A percentile compares a stretch with the other conserved stretches of the same genome.
Evolutionary conservation across 2,329 filamentous ascomycete species (phyloP).

Genomic region (Penicillium sp.): DNA sequence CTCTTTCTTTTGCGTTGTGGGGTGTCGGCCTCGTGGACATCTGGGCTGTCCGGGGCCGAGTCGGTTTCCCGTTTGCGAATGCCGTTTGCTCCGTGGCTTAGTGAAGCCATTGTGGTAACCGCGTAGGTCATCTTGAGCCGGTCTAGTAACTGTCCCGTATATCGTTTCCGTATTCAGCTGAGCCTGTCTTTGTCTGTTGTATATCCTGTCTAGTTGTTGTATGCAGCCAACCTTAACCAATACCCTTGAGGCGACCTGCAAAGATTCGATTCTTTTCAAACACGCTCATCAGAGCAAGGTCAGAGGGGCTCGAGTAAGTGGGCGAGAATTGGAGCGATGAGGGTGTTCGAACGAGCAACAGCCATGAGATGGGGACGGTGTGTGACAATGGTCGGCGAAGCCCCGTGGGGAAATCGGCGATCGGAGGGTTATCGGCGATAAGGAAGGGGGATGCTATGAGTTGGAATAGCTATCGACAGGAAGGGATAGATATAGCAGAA

Average conservation of each 20-base stretch:
- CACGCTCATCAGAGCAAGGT: conserved; percentile 20
- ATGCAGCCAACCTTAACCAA: conserved; percentile 17
- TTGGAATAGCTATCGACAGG: background rate
- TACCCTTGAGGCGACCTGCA: conserved; percentile 20
- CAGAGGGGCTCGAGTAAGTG: background rate
- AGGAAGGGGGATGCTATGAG: background rate
- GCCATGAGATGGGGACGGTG: conserved; percentile 12
- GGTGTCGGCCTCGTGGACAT: conserved; percentile 18
- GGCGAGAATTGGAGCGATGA: background rate
- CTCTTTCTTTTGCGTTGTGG: conserved; percentile 34
- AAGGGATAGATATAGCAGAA: background rate
- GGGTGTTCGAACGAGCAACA: background rate
- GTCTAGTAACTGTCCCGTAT: background rate
- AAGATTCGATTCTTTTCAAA: conserved; percentile 8
- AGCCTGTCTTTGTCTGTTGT: background rate
- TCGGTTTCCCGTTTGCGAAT: conserved; percentile 20
- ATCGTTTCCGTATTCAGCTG: background rate
- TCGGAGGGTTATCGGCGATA: conserved; percentile 9
- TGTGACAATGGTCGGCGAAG: conserved; percentile 13
- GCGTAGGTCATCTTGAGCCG: conserved; percentile 28
- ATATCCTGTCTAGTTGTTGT: conserved; percentile 9
- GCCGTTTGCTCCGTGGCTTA: conserved; percentile 20
- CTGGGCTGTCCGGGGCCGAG: conserved; percentile 21
- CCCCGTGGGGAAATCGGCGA: conserved; percentile 14
- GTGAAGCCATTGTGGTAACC: conserved; percentile 27